phyloP scores from a whole-genome alignment of 352 stramenopile genomes.

The Phytopythium kandeliae region DNA sequence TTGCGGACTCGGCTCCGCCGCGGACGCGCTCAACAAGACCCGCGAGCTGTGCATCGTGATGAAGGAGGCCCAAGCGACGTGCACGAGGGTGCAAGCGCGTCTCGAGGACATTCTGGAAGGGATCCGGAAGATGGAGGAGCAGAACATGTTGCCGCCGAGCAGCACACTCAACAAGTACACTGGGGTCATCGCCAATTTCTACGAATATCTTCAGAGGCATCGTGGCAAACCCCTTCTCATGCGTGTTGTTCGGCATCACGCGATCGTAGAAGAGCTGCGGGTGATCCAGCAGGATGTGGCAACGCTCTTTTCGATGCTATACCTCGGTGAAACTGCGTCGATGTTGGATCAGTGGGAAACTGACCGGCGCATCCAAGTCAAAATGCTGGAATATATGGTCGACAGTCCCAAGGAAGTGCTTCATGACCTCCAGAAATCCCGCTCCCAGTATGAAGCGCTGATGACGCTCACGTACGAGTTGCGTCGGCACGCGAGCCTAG shows the following conservation, averaged over 20 bases:
- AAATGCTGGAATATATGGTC: not conserved
- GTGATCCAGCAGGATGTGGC: conserved; percentile 14
- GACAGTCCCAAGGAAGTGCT: conserved; percentile 2
- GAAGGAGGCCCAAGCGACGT: conserved; percentile 18
- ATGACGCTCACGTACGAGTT: conserved; percentile 11
- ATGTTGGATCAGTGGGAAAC: conserved; percentile 11
- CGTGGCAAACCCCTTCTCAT: conserved; percentile 9
- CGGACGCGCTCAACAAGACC: conserved; percentile 17
- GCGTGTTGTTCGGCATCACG: conserved; percentile 4
- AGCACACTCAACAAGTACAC: conserved; percentile 7
- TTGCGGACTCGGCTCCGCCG: conserved; percentile 25
- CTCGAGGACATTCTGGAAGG: not conserved
- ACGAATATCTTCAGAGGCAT: conserved; percentile 6
- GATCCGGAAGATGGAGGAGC: not conserved
- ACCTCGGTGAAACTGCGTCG: not conserved
- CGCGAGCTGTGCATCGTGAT: conserved; percentile 17
- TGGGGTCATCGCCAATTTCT: not conserved
- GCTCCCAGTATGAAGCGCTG: conserved; percentile 6
- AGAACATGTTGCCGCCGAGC: not conserved
- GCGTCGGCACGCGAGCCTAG: not conserved
- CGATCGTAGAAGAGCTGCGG: conserved; percentile 9
- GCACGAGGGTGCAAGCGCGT: conserved; percentile 10
- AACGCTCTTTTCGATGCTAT: conserved; percentile 6
- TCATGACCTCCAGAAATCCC: not conserved
- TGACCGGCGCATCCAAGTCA: conserved; percentile 2